Evolutionary conservation across 192 early-diverging fungal species (phyloP).

Genomic region (Diversispora eburnea): DNA sequence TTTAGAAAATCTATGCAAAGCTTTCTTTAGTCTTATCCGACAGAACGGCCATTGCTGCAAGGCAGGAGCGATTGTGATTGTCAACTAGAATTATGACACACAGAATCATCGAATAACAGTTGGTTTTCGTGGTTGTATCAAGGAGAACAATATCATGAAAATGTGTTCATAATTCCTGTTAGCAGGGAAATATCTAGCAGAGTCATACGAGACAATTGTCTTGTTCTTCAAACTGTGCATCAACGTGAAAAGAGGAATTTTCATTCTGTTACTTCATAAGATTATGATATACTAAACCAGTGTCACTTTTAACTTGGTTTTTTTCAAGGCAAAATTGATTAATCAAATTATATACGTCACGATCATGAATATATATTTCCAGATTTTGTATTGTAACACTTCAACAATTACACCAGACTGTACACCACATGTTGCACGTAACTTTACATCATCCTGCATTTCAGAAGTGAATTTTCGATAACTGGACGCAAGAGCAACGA

Average conservation of each 20-base stretch:
- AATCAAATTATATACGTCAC: slow-evolving; percentile 7
- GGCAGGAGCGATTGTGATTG: slow-evolving; percentile 3
- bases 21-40: slow-evolving; percentile 4
- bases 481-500: background rate
- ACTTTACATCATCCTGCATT: background rate
- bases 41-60: background rate
- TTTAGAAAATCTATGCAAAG: background rate
- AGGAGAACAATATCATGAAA: slow-evolving; percentile 14
- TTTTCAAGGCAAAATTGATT: background rate
- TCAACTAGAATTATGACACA: background rate
- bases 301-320: background rate
- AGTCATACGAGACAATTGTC: background rate
- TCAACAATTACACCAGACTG: background rate
- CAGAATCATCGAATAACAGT: slow-evolving; percentile 6
- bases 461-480: background rate
- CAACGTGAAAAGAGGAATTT: background rate
- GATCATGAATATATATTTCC: background rate
- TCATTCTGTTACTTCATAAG: slow-evolving; percentile 5
- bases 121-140: background rate
- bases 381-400: background rate
- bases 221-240: slow-evolving; percentile 1
- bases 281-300: background rate
- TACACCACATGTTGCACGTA: background rate
- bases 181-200: background rate
- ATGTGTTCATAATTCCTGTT: background rate